Conservation (phyloP, 148 eudicot species). For the Arbutus unedo region DNA sequence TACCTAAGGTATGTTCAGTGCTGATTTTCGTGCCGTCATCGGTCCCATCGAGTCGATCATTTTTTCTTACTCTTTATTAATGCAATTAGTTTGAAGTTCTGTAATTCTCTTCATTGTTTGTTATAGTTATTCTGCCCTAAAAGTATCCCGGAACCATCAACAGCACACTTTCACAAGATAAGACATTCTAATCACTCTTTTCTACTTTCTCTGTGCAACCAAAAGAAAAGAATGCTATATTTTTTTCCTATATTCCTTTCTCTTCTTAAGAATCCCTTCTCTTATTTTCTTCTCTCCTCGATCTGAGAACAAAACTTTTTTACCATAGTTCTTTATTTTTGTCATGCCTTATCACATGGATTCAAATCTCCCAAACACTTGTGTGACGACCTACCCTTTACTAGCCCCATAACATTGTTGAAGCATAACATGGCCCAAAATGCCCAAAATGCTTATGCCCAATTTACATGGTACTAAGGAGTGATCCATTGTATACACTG, state of each 20-base stretch:
- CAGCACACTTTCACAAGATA: not conserved
- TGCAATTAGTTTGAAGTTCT: too few relatives aligned
- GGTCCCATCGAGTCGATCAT: too few relatives aligned
- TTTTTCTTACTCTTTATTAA: too few relatives aligned
- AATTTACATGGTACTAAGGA: not conserved
- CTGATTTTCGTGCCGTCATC: too few relatives aligned
- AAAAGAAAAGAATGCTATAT: not conserved
- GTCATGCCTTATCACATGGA: not conserved
- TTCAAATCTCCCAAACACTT: not conserved
- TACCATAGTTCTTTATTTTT: not conserved
- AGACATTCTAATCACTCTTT: not conserved
- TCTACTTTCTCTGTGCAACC: not conserved
- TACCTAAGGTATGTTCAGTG: too few relatives aligned
- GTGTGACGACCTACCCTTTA: not conserved
- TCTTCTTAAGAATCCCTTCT: not conserved
- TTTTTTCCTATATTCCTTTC: not conserved
- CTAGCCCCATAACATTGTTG: not conserved
- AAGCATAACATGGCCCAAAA: too few relatives aligned
- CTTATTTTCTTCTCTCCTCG: not conserved
- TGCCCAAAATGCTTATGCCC: not conserved
- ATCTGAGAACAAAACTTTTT: not conserved
- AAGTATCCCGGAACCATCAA: not conserved
- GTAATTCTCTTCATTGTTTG: too few relatives aligned
- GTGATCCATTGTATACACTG: not conserved
- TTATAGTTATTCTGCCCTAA: not conserved